A percentile compares a stretch with the other conserved stretches of the same genome.
Evolutionary conservation across 176 grass and related monocot species (phyloP).

Genomic region (Melocanna baccifera): DNA sequence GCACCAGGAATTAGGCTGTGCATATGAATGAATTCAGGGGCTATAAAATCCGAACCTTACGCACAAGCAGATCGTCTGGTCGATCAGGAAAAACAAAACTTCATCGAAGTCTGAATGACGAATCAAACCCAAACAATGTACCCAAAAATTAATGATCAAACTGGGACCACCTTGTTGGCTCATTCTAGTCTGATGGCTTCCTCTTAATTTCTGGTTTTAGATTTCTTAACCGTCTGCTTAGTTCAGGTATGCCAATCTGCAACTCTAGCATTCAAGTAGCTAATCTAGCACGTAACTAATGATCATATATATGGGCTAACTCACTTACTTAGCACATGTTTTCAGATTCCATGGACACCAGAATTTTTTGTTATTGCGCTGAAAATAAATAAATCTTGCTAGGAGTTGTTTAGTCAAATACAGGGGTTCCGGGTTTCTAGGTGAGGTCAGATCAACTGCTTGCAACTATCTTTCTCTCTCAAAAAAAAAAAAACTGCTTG

Average conservation of each 20-base stretch:
- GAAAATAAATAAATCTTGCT: neutral
- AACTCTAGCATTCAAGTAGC: too few species aligned
- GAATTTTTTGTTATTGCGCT: neutral
- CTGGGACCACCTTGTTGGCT: too few species aligned
- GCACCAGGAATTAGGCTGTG: neutral
- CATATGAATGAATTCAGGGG: neutral
- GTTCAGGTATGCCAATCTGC: too few species aligned
- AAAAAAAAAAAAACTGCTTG: too few species aligned
- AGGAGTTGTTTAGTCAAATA: too few species aligned
- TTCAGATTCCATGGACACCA: neutral
- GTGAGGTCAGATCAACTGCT: conserved; percentile 9
- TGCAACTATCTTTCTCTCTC: neutral
- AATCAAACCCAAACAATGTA: neutral
- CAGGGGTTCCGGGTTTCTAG: neutral
- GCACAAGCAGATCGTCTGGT: neutral
- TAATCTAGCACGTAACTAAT: neutral
- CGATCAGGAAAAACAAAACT: too few species aligned
- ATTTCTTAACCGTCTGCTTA: neutral
- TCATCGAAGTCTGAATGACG: neutral
- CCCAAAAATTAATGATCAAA: too few species aligned
- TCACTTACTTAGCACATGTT: neutral
- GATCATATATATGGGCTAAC: neutral
- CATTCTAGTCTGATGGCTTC: neutral
- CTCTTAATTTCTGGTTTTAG: neutral
- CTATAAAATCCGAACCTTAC: too few species aligned